Percentiles rank a stretch among this genome's conserved stretches.
These are phyloP conservation scores for Elsinoe necatrix DNA, from an alignment of 2,329 filamentous ascomycete species.

Conservation along the genomic window DNA sequence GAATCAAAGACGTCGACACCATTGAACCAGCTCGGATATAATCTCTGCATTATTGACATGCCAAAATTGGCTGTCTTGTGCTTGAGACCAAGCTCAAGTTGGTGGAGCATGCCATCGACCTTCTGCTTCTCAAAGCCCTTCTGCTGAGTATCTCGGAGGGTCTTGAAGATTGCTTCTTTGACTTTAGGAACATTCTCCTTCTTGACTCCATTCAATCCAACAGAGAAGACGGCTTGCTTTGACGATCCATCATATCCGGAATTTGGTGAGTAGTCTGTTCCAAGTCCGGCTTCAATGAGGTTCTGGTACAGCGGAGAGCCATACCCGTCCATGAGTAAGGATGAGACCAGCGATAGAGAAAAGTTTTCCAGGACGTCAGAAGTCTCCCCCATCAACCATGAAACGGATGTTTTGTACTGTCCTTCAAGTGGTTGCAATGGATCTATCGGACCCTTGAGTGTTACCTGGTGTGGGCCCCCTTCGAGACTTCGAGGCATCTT, in stretches of 20 bases:
- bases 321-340: slow-evolving; percentile 84
- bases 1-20: slow-evolving; percentile 87
- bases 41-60: slow-evolving; percentile 76
- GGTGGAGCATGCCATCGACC: slow-evolving; percentile 87
- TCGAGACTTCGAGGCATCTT: slow-evolving; percentile 67
- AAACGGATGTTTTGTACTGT: slow-evolving; percentile 88
- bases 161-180: slow-evolving; percentile 62
- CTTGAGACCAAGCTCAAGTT: slow-evolving; percentile 84
- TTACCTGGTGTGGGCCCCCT: slow-evolving; percentile 58
- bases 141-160: slow-evolving; percentile 59
- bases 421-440: slow-evolving; percentile 76
- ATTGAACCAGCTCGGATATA: slow-evolving; percentile 92
- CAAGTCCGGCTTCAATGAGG: slow-evolving; percentile 80
- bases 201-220: slow-evolving; percentile 84
- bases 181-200: slow-evolving; percentile 70
- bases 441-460: slow-evolving; percentile 72
- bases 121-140: slow-evolving; percentile 84
- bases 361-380: slow-evolving; percentile 81
- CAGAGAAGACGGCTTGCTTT: slow-evolving; percentile 73
- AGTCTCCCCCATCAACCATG: slow-evolving; percentile 82
- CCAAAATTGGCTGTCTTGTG: slow-evolving; percentile 96
- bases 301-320: slow-evolving; percentile 86
- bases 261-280: slow-evolving; percentile 90
- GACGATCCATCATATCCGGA: slow-evolving; percentile 79
- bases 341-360: slow-evolving; percentile 71